Evolutionary conservation across 495 filamentous ascomycete species (phyloP).

Genomic region (Neurospora pannonica): DNA sequence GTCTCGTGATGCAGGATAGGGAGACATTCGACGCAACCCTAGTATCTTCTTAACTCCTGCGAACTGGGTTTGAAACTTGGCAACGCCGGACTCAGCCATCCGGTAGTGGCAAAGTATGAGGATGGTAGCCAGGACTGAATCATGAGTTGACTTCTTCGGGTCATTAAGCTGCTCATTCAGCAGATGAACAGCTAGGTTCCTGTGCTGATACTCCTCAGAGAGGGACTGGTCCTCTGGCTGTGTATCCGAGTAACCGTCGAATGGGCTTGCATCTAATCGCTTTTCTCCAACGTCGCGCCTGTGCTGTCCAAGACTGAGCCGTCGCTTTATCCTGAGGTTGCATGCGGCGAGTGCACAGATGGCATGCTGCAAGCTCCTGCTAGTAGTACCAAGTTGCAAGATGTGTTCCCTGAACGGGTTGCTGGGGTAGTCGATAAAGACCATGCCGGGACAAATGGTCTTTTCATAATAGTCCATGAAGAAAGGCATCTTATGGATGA

Average conservation of each 20-base stretch:
- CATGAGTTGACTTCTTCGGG: conserved; percentile 61
- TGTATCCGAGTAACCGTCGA: conserved; percentile 25
- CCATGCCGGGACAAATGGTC: conserved; percentile 81
- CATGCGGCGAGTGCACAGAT: conserved; percentile 84
- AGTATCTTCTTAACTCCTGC: conserved; percentile 90
- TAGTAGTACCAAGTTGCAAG: conserved; percentile 65
- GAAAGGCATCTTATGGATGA: conserved; percentile 48
- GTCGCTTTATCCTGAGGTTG: conserved; percentile 60
- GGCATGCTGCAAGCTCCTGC: conserved; percentile 78
- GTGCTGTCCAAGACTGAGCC: conserved; percentile 43
- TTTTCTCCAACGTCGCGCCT: conserved; percentile 28
- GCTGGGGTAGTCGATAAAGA: conserved; percentile 76
- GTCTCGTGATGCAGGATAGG: conserved; percentile 56
- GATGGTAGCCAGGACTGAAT: conserved; percentile 81
- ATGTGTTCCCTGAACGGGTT: conserved; percentile 84
- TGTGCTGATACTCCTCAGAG: conserved; percentile 74
- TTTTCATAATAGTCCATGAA: conserved; percentile 76
- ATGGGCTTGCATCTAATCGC: conserved; percentile 23
- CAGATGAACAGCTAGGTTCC: conserved; percentile 67
- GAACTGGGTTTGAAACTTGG: conserved; percentile 88
- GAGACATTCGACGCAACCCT: conserved; percentile 59
- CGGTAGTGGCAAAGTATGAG: conserved; percentile 86
- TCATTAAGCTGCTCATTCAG: conserved; percentile 78
- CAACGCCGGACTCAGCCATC: conserved; percentile 85
- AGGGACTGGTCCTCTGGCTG: conserved; percentile 41